These are phyloP conservation scores for Cucurbita maxima DNA, from an alignment of 306 rosid species.

Conservation along the genomic window DNA sequence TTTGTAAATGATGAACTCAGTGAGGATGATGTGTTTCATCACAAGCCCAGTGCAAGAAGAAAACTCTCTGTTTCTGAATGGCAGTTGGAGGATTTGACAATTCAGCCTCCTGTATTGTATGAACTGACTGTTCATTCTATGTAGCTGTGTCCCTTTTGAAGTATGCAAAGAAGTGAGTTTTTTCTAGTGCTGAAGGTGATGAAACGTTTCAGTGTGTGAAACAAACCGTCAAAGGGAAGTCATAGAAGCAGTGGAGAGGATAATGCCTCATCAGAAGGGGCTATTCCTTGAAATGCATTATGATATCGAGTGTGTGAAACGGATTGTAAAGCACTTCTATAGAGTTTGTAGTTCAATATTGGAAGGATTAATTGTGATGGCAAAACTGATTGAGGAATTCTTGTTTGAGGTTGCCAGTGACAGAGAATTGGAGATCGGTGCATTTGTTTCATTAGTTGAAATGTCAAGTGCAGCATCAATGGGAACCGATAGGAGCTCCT, in stretches of 20 bases:
- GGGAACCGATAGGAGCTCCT: constrained; percentile 24
- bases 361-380: constrained; percentile 18
- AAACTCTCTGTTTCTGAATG: constrained; percentile 25
- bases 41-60: constrained; percentile 24
- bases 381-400: constrained; percentile 33
- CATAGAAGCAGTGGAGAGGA: constrained; percentile 41
- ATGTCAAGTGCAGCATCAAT: constrained; percentile 21
- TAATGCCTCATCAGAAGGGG: constrained; percentile 25
- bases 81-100: constrained; percentile 25
- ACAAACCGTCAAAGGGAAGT: constrained; percentile 25
- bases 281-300: constrained; percentile 18
- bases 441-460: constrained; percentile 30
- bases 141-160: constrained; percentile 26
- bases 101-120: constrained; percentile 24
- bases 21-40: neutral
- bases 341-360: constrained; percentile 13
- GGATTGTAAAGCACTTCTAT: constrained; percentile 28
- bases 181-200: neutral
- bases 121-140: constrained; percentile 24
- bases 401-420: constrained; percentile 24
- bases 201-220: constrained; percentile 8
- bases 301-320: constrained; percentile 23
- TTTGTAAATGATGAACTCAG: neutral
- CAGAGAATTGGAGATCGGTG: constrained; percentile 15
- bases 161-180: constrained; percentile 29